Evolutionary conservation across 805 yeast genomes (phyloP), one percentile per base, ranked within the genome.

Genomic region (Wickerhamomyces bovis): DNA sequence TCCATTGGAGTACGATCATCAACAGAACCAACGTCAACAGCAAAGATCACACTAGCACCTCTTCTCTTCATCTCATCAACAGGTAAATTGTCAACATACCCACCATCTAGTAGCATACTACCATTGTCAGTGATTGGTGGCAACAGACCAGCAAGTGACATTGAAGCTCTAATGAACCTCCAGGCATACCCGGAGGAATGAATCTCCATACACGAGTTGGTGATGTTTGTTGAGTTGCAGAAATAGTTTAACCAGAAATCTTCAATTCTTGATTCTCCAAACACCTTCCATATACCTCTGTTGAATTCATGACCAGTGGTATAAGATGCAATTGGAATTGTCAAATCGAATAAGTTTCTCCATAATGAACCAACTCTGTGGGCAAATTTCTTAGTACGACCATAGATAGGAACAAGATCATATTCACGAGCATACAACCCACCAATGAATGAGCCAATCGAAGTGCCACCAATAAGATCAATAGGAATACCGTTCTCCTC

Each of bases 281-380:
- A 86, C 0, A 88, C 80, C 64, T 94, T 92, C 97, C 97, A 94
- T n/a, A 92, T 80, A 43, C 99, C 98, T 54, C 98, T 73, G 64
- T 92, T 92, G 66, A 92, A 92, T 64, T 89, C 98, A 65, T 94
- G 96, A 1, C 99, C 99, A 1, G 99, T 94, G 11, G 95, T 86
- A 61, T 95, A 92, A 0, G 97, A 85, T 0, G 97, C 89, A 2
- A 88, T 82, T 0, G 99, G 99, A 64, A 90, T 85, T 0, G 99
- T 92, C 56, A 94, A 66, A 62, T 92, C 99, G 26, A 86, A 67
- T 2, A 84, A 50, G 59, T 85, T 79, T 56, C 97, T 73, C 99
- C 99, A 92, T 3, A 85, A 50, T 2, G 95, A 85, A 0, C 92
- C 78, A 51, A 92, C 72, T 56, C 98, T 73, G 13, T 82, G 83